Evolutionary conservation across 371 early-diverging fungal species (phyloP), one percentile per base, ranked within the genome.

Genomic region (Mucor mucedo): DNA sequence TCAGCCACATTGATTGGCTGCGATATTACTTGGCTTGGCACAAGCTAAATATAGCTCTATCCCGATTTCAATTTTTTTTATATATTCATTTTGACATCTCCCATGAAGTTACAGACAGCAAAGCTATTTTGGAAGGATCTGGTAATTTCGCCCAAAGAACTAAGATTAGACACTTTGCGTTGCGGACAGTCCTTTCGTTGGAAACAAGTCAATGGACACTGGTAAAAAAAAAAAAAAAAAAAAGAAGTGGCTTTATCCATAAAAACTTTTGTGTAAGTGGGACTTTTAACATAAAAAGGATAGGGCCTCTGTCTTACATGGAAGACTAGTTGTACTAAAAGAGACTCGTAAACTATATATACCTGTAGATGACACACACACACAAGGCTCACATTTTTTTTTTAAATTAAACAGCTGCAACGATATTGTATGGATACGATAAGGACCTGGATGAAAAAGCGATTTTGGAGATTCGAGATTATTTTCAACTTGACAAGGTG

Each of bases 171-270:
- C 4, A 93, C 95, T 3, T 83, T 96, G 39, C 83, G 84, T 29
- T 91, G 93, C 70, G 98, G 96, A 2, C 96, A 97, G 70, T 81
- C 92, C 13, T 97, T 97, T 74, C 86, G 93, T 1, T 97, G 98
- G 98, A 84, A 81, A 38, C 42, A 66, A 6, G 70, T 84, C 0
- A 41, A 75, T 16, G 77, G 73, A 53, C 62, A 69, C 2, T 80
- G 80, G 80, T 70, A 63, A 68, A 30, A 10, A 56, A 39, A 13
- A 1, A 48, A 28, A 1, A 14, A 30, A 10, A 56, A 39, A 13
- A 1, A 48, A 28, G 0, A 14, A 9, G 6, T 27, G 16, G 30
- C 38, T 0, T 27, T 29, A 9, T 75, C 44, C 81, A 73, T 73
- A n/a, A 21, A 30, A 39, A 29, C 14, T 14, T 28, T 29, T 28